Evolutionary conservation across 129 eudicot genomes (phyloP), one percentile per base, ranked within the genome.

Genomic region (Mikania micrantha): DNA sequence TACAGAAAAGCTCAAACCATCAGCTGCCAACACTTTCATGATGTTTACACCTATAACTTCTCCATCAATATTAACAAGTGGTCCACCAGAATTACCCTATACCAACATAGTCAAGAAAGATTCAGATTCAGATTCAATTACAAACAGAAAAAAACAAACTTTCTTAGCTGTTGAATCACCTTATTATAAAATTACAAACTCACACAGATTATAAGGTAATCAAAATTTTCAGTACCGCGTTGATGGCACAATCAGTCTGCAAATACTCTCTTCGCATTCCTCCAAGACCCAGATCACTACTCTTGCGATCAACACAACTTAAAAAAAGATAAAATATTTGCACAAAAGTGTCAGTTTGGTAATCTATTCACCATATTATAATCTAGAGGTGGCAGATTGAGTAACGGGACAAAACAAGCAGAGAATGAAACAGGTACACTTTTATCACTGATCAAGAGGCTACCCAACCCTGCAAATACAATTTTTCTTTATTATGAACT

Each of bases 81-180:
- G 96, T 56, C 96, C 96, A 70, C 96, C 96, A 44, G 98, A 92
- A 83, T 88, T 92, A 60, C 98, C 98, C 98, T 92, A 63, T 47
- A 79, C 42, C 69, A 58, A 72, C 21, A 52, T 31, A 36, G 42
- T 42, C 40, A 17, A 19, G 32, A 69, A 22, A 38, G 42, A 58
- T 38, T 65, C 36, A 24, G n/a, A n/a, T n/a, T n/a, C n/a, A n/a
- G 27, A 58, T 41, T 35, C 29, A 64, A 20, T n/a, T 16, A 52
- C 44, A 63, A 31, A 44, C 61, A 25, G 17, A 40, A 75, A 22
- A 56, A 7, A 69, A 69, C n/a, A 5, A 67, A 10, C 40, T 67
- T 15, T 3, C 61, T 21, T 22, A 60, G 68, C 47, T 38, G 49
- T 34, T 35, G n/a, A 60, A 66, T 60, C 52, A 0, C 28, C 40